Base-by-base conservation (phyloP, 2,329 filamentous ascomycete species). In the Botrytis aclada region DNA sequence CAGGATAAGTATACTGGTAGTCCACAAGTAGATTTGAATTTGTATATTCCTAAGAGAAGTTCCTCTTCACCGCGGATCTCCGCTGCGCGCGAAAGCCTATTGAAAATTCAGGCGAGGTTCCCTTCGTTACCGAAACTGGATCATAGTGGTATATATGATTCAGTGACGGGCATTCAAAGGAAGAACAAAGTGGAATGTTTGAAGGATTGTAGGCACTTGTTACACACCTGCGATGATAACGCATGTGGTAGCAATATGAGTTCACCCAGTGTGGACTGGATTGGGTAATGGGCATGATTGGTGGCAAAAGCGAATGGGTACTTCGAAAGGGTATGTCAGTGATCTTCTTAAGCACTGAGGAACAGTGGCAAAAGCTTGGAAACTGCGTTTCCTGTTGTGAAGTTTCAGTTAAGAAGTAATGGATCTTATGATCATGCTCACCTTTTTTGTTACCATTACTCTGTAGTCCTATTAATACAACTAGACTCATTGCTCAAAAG, bases 191-290 rank as follows among this genome's bases (percentile, higher is more conserved):
- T 47, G 18, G 56, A 61, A 12, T 64, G 39, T n/a, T 47, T 37
- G 58, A 67, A 67, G 22, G 41, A 65, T 58, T 66, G 45, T 16
- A 47, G 70, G 51, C 60, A 56, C 20, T 25, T 45, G 29, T 43
- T 58, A 20, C 74, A 77, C 41, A 41, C 69, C 39, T 76, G 76
- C 71, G 76, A 76, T 72, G 75, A 73, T 62, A 62, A 47, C 22
- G 37, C 34, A 20, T n/a, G 34, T n/a, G 60, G 14, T 10, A 65
- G 45, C 6, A 66, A 77, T 54, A 74, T 69, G 18, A 67, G 74
- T 41, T 69, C 61, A 41, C 74, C 74, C 32, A 77, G 75, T 71
- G 69, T 78, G 22, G 77, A 78, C 71, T 78, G 76, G 75, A 77
- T 77, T 74, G 74, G 73, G 39, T 77, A 65, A 74, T 43, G n/a